Conservation (phyloP, 2,329 filamentous ascomycete genomes). For the Hirsutella minnesotensis region DNA sequence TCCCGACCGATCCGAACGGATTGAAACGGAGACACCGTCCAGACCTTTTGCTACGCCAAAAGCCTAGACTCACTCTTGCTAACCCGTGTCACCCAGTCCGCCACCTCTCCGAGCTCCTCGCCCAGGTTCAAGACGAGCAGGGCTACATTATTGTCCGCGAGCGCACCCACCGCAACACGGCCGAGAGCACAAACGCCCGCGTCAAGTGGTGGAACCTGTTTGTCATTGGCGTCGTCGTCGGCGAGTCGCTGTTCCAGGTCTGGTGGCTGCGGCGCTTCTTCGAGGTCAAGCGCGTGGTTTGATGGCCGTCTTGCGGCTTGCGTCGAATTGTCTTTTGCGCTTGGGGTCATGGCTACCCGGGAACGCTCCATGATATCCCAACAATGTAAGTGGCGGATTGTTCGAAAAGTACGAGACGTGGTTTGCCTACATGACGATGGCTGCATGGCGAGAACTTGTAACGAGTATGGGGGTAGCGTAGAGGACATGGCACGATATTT, state of each 20-base stretch:
- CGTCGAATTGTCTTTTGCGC: too few species aligned
- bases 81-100: constrained; percentile 44
- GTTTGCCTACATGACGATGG: too few species aligned
- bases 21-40: background rate
- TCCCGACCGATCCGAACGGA: background rate
- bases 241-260: constrained; percentile 93
- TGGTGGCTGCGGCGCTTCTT: constrained; percentile 99
- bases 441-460: too few species aligned
- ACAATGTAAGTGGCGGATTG: too few species aligned
- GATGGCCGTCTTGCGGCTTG: constrained; percentile 14
- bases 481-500: background rate
- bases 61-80: background rate
- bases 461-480: background rate
- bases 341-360: too few species aligned
- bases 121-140: constrained; percentile 95
- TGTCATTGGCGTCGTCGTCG: constrained; percentile 77
- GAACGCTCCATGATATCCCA: too few species aligned
- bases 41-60: too few species aligned
- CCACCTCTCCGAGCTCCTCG: constrained; percentile 70
- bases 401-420: too few species aligned
- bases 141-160: constrained; percentile 92
- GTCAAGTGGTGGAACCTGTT: constrained; percentile 99
- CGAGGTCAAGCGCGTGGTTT: constrained; percentile 65
- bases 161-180: constrained; percentile 93
- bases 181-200: constrained; percentile 91